Evolutionary conservation across 768 basidiomycete species (phyloP).

Genomic region (Pleurotus pulmonarius): DNA sequence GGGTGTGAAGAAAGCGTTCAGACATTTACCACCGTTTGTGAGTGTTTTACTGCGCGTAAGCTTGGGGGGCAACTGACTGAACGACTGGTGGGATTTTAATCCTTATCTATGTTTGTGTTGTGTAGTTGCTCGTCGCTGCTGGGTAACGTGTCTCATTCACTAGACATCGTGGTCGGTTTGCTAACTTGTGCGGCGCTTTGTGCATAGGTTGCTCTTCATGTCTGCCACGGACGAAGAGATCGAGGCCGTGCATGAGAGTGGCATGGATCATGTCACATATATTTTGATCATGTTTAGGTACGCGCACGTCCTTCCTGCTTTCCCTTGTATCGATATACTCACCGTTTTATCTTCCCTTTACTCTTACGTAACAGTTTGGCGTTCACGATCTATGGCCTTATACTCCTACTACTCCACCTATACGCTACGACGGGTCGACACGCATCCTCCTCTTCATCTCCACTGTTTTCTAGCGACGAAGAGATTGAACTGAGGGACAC

Average conservation of each 20-base stretch:
- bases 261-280: slow-evolving; percentile 92
- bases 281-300: slow-evolving; percentile 81
- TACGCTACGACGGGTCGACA: slow-evolving; percentile 64
- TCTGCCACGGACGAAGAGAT: slow-evolving; percentile 93
- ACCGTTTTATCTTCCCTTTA: not conserved
- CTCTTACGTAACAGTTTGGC: slow-evolving; percentile 44
- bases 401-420: slow-evolving; percentile 66
- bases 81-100: too few relatives aligned
- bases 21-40: slow-evolving; percentile 87
- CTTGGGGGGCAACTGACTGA: too few relatives aligned
- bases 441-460: slow-evolving; percentile 18
- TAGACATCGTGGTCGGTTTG: not conserved
- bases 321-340: not conserved
- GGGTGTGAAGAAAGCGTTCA: slow-evolving; percentile 49
- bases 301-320: slow-evolving; percentile 10
- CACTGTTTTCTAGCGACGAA: slow-evolving; percentile 13
- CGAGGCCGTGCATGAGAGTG: slow-evolving; percentile 57
- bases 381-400: slow-evolving; percentile 75
- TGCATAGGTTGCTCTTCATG: slow-evolving; percentile 74
- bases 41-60: slow-evolving; percentile 21
- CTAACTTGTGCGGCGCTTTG: not conserved
- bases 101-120: not conserved
- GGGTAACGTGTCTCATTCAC: slow-evolving; percentile 42
- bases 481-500: slow-evolving; percentile 35
- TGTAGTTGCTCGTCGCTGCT: slow-evolving; percentile 65